phyloP scores from a whole-genome alignment of 129 eudicot species.

The Helianthus annuus region DNA sequence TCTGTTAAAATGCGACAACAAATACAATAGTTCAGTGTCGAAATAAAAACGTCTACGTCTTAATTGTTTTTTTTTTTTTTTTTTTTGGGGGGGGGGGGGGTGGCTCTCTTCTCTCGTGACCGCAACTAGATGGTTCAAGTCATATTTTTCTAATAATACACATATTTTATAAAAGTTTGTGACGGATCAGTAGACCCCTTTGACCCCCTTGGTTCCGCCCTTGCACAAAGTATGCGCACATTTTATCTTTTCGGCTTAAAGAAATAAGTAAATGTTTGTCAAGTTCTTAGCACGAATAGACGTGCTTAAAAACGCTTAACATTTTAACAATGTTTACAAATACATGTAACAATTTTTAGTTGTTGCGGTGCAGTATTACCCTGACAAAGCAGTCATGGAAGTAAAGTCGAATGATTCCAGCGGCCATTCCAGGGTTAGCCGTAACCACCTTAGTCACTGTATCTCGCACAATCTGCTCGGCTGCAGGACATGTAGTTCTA shows the following conservation, averaged over 20 bases:
- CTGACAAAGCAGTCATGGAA: slow-evolving; percentile 67
- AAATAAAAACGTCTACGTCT: no score
- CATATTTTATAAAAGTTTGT: no score
- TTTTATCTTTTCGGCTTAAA: background rate
- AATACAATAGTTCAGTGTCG: no score
- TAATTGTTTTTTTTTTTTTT: no score
- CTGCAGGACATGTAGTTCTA: slow-evolving; percentile 35
- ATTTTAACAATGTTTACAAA: background rate
- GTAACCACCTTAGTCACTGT: slow-evolving; percentile 33
- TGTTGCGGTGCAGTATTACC: slow-evolving; percentile 6
- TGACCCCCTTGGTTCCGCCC: no score
- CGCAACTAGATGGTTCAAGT: no score
- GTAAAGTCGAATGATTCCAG: slow-evolving; percentile 52
- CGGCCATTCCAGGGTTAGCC: slow-evolving; percentile 48
- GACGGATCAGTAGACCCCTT: no score
- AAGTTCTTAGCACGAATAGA: background rate
- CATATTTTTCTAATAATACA: no score
- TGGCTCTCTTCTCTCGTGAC: no score
- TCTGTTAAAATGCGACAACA: background rate
- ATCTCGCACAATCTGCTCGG: slow-evolving; percentile 43
- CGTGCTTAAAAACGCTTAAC: no score
- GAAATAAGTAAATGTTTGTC: background rate
- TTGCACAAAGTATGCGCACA: background rate
- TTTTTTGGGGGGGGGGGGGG: no score
- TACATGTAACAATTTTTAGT: background rate